phyloP scores from a whole-genome alignment of 441 rosid species.

The Adansonia grandidieri region DNA sequence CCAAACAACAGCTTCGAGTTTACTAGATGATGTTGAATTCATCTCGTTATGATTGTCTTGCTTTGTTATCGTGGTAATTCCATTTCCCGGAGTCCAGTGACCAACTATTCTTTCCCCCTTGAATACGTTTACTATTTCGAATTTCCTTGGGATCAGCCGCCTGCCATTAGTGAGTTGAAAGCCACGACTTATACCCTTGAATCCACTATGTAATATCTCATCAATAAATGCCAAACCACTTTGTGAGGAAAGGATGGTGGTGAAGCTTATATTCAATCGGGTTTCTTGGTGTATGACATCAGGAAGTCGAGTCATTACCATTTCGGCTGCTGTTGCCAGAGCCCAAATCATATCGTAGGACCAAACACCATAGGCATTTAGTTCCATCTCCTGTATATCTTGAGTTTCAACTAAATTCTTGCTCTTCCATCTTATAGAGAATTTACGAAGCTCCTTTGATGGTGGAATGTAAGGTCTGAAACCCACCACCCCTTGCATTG shows the following conservation, averaged over 20 bases:
- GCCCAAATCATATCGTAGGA: constrained; percentile 49
- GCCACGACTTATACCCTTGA: constrained; percentile 45
- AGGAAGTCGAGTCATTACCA: constrained; percentile 21
- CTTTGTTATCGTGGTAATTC: background rate
- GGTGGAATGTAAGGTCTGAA: constrained; percentile 35
- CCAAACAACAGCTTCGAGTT: constrained; percentile 13
- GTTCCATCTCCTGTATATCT: constrained; percentile 19
- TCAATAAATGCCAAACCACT: constrained; percentile 31
- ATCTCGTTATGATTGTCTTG: background rate
- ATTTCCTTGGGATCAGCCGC: constrained; percentile 23
- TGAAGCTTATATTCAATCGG: constrained; percentile 16
- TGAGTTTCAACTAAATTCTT: constrained; percentile 14
- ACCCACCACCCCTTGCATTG: constrained; percentile 53
- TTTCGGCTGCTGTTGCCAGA: constrained; percentile 45
- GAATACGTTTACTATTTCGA: constrained; percentile 46
- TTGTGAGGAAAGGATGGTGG: constrained; percentile 10
- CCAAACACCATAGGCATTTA: constrained; percentile 37
- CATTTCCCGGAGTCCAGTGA: background rate
- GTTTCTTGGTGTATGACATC: background rate
- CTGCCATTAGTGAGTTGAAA: constrained; percentile 33
- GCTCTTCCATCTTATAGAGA: constrained; percentile 35
- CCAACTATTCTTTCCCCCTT: constrained; percentile 19
- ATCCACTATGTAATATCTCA: constrained; percentile 29
- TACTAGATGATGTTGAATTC: background rate
- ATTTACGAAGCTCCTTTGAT: constrained; percentile 31